phyloP scores from a whole-genome alignment of 2,329 filamentous ascomycete genomes.

The Leptodontidium sp. region DNA sequence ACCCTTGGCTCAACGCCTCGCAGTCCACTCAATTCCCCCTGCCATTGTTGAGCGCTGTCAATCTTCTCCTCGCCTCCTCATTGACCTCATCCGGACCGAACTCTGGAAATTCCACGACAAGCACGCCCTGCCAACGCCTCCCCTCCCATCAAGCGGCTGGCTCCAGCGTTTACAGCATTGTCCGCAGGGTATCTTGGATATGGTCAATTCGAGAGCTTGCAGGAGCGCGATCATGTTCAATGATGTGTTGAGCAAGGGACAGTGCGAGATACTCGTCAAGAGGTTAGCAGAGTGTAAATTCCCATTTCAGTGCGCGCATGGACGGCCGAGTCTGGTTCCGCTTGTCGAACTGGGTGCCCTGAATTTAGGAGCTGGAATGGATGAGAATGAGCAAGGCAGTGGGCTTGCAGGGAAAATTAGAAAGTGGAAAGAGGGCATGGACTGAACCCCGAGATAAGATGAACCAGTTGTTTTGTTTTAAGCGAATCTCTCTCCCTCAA shows the following conservation, averaged over 20 bases:
- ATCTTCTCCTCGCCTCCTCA: conserved; percentile 73
- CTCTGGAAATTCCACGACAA: conserved; percentile 64
- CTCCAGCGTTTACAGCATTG: conserved; percentile 71
- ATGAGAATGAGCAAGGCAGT: neutral
- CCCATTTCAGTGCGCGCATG: conserved; percentile 87
- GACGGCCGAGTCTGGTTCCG: conserved; percentile 71
- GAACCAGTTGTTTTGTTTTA: too few relatives aligned
- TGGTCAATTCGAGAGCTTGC: conserved; percentile 80
- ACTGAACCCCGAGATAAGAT: neutral
- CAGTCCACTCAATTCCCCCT: conserved; percentile 69
- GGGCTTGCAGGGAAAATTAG: neutral
- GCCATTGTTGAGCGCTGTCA: conserved; percentile 80
- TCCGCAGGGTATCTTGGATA: conserved; percentile 77
- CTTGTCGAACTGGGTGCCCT: conserved; percentile 55
- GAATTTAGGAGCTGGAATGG: neutral
- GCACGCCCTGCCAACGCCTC: neutral
- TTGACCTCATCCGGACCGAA: conserved; percentile 78
- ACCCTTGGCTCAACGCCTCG: conserved; percentile 46
- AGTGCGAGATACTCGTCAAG: conserved; percentile 66
- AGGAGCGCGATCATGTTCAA: conserved; percentile 89
- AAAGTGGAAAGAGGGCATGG: neutral
- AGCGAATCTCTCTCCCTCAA: too few relatives aligned
- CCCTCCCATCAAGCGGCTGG: conserved; percentile 55
- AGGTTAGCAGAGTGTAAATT: conserved; percentile 71
- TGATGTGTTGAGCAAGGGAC: conserved; percentile 64